Conservation (phyloP, 2,329 filamentous ascomycete species). For the Alternaria hordeiaustralica region DNA sequence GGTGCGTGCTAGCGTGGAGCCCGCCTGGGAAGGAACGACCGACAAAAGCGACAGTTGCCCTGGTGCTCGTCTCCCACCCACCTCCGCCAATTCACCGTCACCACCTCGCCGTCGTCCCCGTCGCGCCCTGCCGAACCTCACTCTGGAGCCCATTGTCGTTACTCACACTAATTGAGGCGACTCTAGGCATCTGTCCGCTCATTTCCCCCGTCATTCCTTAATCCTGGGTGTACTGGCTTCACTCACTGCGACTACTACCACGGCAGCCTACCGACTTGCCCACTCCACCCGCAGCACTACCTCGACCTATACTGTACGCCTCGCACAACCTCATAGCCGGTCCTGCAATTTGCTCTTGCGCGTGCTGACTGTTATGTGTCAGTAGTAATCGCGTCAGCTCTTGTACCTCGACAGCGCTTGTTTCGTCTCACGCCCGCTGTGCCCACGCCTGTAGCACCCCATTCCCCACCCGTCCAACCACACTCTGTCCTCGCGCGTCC, state of each 20-base stretch:
- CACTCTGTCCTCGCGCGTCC: constrained; percentile 8
- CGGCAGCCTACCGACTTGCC: constrained; percentile 18
- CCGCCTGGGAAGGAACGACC: constrained; percentile 20
- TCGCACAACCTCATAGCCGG: constrained; percentile 7
- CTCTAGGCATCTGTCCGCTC: constrained; percentile 48
- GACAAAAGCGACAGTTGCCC: constrained; percentile 31
- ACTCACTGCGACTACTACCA: constrained; percentile 30
- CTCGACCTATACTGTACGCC: constrained; percentile 34
- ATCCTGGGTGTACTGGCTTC: constrained; percentile 48
- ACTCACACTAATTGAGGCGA: constrained; percentile 34
- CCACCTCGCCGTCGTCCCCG: constrained; percentile 27
- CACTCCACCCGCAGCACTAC: constrained; percentile 10
- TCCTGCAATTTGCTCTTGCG: constrained; percentile 33
- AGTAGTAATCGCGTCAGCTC: constrained; percentile 42
- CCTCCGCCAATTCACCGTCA: constrained; percentile 29
- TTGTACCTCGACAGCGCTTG: constrained; percentile 48
- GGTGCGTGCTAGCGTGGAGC: constrained; percentile 7
- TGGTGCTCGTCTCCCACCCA: constrained; percentile 27
- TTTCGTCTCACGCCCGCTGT: constrained; percentile 47
- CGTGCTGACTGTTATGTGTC: constrained; percentile 40
- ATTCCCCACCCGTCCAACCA: constrained; percentile 14
- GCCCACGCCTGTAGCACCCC: constrained; percentile 39
- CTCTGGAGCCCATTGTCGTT: constrained; percentile 44
- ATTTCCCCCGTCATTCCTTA: constrained; percentile 48
- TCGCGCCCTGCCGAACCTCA: constrained; percentile 19